These are phyloP conservation scores for Malus hybrid DNA, from an alignment of 331 rosid species.

Conservation along the genomic window DNA sequence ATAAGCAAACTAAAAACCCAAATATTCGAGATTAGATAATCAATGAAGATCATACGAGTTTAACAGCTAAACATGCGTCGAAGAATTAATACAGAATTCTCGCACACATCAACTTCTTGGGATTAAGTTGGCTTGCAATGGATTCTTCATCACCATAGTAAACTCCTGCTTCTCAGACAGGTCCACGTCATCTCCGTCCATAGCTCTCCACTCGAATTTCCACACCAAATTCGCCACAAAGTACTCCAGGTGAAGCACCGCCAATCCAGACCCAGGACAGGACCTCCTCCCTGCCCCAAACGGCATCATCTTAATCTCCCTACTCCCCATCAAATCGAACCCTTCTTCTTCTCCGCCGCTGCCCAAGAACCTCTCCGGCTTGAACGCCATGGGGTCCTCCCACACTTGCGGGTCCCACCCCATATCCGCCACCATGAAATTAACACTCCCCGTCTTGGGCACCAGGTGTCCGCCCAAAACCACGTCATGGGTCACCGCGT, in stretches of 20 bases:
- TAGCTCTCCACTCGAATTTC: conserved; percentile 43
- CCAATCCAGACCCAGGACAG: conserved; percentile 45
- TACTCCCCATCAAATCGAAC: conserved; percentile 38
- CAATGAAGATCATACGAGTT: too few relatives aligned
- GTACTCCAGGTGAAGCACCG: conserved; percentile 57
- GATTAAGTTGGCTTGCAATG: conserved; percentile 36
- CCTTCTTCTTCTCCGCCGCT: neutral
- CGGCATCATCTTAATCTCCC: conserved; percentile 59
- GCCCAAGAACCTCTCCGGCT: conserved; percentile 52
- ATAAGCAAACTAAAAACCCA: too few relatives aligned
- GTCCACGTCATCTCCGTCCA: conserved; percentile 28
- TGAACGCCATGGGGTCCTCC: conserved; percentile 53
- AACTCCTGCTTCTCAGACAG: conserved; percentile 46
- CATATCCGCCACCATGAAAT: conserved; percentile 60
- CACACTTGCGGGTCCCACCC: conserved; percentile 55
- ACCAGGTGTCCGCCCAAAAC: conserved; percentile 36
- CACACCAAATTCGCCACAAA: conserved; percentile 1
- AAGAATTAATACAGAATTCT: too few relatives aligned
- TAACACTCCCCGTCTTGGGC: conserved; percentile 36
- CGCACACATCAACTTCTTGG: conserved; percentile 5
- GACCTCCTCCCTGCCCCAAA: conserved; percentile 76
- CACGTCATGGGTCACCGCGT: conserved; percentile 34
- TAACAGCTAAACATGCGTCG: too few relatives aligned
- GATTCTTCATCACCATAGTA: conserved; percentile 51
- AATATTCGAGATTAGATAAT: too few relatives aligned